Evolutionary conservation across 129 eudicot species (phyloP).

Genomic region (Arctium lappa): DNA sequence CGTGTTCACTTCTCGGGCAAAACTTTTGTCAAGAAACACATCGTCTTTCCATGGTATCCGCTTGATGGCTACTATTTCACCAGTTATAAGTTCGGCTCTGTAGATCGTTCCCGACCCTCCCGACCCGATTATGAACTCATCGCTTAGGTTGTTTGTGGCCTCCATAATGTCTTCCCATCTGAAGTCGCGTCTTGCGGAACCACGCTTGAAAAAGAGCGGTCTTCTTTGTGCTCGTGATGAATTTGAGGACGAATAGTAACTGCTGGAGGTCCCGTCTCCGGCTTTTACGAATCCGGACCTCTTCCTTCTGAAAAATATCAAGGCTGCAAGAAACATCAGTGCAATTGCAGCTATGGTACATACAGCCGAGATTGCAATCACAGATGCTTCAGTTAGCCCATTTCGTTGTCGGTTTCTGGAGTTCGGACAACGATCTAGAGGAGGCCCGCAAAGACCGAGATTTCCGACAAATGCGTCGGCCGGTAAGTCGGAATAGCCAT

Average conservation of each 20-base stretch:
- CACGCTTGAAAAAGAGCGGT: constrained; percentile 53
- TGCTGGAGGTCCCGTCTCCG: constrained; percentile 33
- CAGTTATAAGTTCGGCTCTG: constrained; percentile 63
- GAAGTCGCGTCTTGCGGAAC: constrained; percentile 45
- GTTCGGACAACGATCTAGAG: constrained; percentile 50
- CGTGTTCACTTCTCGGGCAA: constrained; percentile 84
- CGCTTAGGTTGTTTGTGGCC: constrained; percentile 86
- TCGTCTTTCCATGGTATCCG: constrained; percentile 77
- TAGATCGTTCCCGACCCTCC: constrained; percentile 94
- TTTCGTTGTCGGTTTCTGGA: constrained; percentile 25
- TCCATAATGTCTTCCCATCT: constrained; percentile 91
- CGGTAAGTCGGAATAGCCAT: constrained; percentile 64
- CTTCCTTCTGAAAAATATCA: constrained; percentile 47
- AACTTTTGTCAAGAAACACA: constrained; percentile 68
- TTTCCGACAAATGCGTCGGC: constrained; percentile 70
- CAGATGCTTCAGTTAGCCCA: constrained; percentile 40
- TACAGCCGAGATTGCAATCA: constrained; percentile 62
- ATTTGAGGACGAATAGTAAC: constrained; percentile 47
- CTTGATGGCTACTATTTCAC: constrained; percentile 84
- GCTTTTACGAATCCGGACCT: constrained; percentile 46
- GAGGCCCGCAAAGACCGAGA: constrained; percentile 69
- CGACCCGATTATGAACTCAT: constrained; percentile 76
- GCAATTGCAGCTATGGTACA: constrained; percentile 49
- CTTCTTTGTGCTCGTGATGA: constrained; percentile 66
- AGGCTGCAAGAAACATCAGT: constrained; percentile 55